A percentile compares a stretch with the other conserved stretches of the same genome.
Conservation (phyloP, 345 rosid species). For the Gossypium stocksii region DNA sequence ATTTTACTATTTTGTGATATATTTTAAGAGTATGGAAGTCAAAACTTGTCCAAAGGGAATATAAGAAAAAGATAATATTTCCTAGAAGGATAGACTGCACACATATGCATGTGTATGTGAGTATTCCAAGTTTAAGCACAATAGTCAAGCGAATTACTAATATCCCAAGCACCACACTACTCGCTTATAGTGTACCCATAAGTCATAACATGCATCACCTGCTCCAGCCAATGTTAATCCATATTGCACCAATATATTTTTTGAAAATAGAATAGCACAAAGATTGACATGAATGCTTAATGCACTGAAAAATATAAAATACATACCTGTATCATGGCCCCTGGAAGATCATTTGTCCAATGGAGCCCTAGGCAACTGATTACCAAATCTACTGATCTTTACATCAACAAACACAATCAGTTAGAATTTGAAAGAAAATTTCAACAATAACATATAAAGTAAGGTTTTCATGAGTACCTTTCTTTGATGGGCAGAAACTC, state of each 20-base stretch:
- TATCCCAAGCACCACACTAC: background rate
- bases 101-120: background rate
- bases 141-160: background rate
- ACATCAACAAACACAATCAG: conserved; percentile 22
- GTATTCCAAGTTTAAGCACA: background rate
- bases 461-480: conserved; percentile 40
- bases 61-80: background rate
- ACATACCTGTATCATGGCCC: conserved; percentile 91
- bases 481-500: conserved; percentile 85
- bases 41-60: background rate
- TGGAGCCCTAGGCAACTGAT: conserved; percentile 93
- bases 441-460: background rate
- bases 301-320: background rate
- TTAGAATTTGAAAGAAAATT: conserved; percentile 12
- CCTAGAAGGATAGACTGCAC: background rate
- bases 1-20: background rate
- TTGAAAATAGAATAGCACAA: background rate
- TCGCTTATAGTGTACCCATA: background rate
- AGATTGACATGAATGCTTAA: conserved; percentile 7
- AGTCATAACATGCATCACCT: background rate
- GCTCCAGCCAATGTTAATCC: conserved; percentile 2
- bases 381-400: conserved; percentile 88
- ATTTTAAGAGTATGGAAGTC: background rate
- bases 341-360: conserved; percentile 99
- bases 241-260: background rate